Evolutionary conservation across 371 early-diverging fungal species (phyloP), one percentile per base, ranked within the genome.

Genomic region (Mortierella polycephala): DNA sequence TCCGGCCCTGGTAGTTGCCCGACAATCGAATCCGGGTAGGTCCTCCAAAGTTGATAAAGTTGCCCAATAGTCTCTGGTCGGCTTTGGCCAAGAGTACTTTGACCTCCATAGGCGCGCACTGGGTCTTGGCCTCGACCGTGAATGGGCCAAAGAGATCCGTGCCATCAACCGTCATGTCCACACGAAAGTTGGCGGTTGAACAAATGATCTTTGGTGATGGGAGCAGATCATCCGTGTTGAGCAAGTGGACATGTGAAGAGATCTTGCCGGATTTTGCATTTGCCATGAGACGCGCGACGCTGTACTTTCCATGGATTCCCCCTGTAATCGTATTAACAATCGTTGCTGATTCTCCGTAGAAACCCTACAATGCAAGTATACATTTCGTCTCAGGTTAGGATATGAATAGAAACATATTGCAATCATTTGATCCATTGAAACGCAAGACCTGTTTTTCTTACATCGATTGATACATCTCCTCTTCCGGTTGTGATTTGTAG

Each of bases 41-140:
- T 0, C 70, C 74, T 2, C 80, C 80, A 54, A 80, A 80, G 55
- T 80, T 80, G 64, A 80, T 80, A 60, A 80, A 80, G 80, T 80
- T 80, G 50, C 80, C 80, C 7, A 73, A 46, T 0, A 80, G 56
- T 10, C 56, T 23, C 12, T 80, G 80, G 0, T 69, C 60, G 20
- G 57, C 18, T 47, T 21, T 59, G 21, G 80, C 74, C 10, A 80
- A 50, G 30, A 73, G 21, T 21, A 80, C 51, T 55, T 73, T 80
- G 70, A 62, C 70, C 54, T 80, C 70, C 64, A 80, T 39, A 1
- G 80, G 69, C 9, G 65, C 62, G 21, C 64, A 63, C n/a, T 73
- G 74, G 6, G 80, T 80, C 74, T 80, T 80, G 60, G 74, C 80
- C 23, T 80, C 80, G 45, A 80, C 80, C 0, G 73, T 67, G 44